These are phyloP conservation scores for Phytopythium sindhum DNA, from an alignment of 352 stramenopile genomes.

Conservation along the genomic window DNA sequence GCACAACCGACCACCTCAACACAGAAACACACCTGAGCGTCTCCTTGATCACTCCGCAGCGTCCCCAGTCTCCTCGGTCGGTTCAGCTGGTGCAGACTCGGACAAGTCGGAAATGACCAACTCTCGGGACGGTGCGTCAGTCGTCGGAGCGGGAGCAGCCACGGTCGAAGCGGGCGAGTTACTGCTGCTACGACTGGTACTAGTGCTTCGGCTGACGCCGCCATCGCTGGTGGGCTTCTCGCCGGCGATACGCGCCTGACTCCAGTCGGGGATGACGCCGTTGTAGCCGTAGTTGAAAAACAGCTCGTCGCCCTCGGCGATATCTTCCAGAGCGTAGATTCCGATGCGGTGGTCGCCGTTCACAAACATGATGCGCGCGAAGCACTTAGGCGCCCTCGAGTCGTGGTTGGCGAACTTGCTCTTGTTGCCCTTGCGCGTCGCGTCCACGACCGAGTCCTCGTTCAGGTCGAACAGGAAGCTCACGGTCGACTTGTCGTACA, in stretches of 20 bases:
- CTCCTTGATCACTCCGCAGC: background rate
- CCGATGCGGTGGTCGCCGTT: slow-evolving; percentile 92
- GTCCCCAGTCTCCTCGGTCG: background rate
- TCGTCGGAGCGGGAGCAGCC: background rate
- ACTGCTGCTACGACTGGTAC: background rate
- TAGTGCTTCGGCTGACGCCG: background rate
- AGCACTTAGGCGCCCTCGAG: slow-evolving; percentile 75
- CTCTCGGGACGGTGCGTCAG: background rate
- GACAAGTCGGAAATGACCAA: background rate
- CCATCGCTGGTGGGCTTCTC: slow-evolving; percentile 4
- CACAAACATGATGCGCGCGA: slow-evolving; percentile 85
- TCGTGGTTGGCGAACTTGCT: slow-evolving; percentile 93
- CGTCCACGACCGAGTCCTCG: slow-evolving; percentile 91
- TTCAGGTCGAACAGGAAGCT: slow-evolving; percentile 95
- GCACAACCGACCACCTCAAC: background rate
- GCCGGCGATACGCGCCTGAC: slow-evolving; percentile 48
- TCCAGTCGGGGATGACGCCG: slow-evolving; percentile 81
- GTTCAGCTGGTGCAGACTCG: background rate
- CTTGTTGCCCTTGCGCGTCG: slow-evolving; percentile 94
- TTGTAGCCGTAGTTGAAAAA: slow-evolving; percentile 86
- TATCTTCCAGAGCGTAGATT: slow-evolving; percentile 90
- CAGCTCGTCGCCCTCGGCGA: slow-evolving; percentile 81
- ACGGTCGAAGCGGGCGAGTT: background rate
- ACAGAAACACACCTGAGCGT: background rate
- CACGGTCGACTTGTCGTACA: slow-evolving; percentile 89